phyloP scores from a whole-genome alignment of 2,329 filamentous ascomycete species.

The Stemphylium vesicarium region DNA sequence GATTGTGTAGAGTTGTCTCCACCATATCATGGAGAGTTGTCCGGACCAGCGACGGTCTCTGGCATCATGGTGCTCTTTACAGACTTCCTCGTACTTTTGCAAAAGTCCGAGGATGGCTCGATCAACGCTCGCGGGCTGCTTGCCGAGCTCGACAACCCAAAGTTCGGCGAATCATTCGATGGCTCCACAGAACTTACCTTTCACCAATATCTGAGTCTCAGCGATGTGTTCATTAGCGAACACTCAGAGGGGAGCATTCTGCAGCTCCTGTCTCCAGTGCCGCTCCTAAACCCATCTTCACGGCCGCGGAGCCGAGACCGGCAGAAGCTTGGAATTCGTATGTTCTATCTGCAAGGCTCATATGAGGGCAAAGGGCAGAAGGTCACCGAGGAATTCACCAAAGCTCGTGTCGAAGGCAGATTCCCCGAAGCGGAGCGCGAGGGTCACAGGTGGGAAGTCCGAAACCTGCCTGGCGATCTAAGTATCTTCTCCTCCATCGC shows the following conservation, averaged over 20 bases:
- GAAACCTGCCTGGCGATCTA: constrained; percentile 66
- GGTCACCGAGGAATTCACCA: constrained; percentile 83
- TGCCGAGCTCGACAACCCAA: constrained; percentile 83
- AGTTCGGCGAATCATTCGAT: constrained; percentile 48
- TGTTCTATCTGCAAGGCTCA: constrained; percentile 72
- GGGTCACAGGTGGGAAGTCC: constrained; percentile 78
- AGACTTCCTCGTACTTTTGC: constrained; percentile 78
- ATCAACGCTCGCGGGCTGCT: constrained; percentile 78
- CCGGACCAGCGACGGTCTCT: constrained; percentile 54
- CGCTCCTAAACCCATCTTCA: constrained; percentile 29
- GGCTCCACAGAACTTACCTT: constrained; percentile 71
- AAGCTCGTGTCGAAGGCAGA: constrained; percentile 83
- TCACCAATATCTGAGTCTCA: constrained; percentile 72
- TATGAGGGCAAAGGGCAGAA: constrained; percentile 80
- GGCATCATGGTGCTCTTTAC: constrained; percentile 85
- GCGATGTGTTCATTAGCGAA: constrained; percentile 75
- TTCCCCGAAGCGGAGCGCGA: constrained; percentile 86
- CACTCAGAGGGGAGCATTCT: constrained; percentile 64
- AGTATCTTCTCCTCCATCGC: constrained; percentile 70
- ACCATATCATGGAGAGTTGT: constrained; percentile 66
- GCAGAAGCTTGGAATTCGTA: constrained; percentile 40
- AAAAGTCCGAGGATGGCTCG: constrained; percentile 68
- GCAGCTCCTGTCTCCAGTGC: constrained; percentile 68
- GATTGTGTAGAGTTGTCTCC: constrained; percentile 80
- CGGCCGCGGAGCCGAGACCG: constrained; percentile 43